Evolutionary conservation across 2,329 filamentous ascomycete species (phyloP), one percentile per base, ranked within the genome.

Genomic region (Lachnellula subtilissima): DNA sequence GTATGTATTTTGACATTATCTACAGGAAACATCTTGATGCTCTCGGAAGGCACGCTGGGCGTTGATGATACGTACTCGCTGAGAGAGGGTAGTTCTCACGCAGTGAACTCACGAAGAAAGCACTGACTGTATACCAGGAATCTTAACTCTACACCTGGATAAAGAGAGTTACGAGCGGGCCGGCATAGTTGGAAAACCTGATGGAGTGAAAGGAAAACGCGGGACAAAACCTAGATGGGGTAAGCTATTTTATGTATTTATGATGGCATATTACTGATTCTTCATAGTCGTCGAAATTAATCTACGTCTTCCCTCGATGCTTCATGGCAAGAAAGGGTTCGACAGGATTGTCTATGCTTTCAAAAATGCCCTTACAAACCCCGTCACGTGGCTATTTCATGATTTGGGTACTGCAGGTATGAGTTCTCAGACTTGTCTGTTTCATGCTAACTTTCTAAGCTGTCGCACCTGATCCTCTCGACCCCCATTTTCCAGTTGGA

Each of bases 111-210:
- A 47, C 15, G 25, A 17, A 7, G 11, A 17, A 23, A 11, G 42
- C 11, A 19, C 42, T 45, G 4, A 45, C 19, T 22, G 11, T 6
- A 9, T 12, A 45, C n/a, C 47, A 89, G 90, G 90, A 0, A 74
- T 82, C 0, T 76, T 99, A 36, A 83, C 79, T 4, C 78, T 99
- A 64, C 88, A 90, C 64, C 78, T 97, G 25, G 87, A 91, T 61
- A 91, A 87, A 63, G 85, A 91, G 53, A 85, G 83, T 0, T 97
- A 92, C 71, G 91, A 97, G 71, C 81, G 86, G 48, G 85, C 87
- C 48, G 94, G 94, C 0, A 76, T 99, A 0, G 82, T 85, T 0
- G 93, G 93, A 1, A 85, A 84, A 61, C 80, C 88, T 17, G 75
- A 83, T 54, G 81, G 81, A 2, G 72, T 74, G 45, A 85, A 84